Conservation (phyloP, 2,329 filamentous ascomycete genomes). For the Biscogniauxia mediterranea region DNA sequence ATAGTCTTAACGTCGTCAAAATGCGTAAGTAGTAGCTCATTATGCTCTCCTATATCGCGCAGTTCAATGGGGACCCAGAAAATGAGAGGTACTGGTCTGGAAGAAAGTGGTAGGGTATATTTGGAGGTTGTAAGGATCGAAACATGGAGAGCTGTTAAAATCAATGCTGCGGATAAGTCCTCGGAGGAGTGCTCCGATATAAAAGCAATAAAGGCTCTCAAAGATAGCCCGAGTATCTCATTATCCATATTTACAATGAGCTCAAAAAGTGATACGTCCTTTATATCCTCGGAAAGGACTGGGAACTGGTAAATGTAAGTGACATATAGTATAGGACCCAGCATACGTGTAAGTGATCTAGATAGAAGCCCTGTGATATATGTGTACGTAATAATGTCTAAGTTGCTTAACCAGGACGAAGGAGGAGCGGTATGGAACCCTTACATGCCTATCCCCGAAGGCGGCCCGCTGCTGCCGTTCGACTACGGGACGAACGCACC, state of each 20-base stretch:
- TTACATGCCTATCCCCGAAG: neutral
- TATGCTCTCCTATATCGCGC: no score
- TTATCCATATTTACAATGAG: neutral
- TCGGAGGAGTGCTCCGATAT: neutral
- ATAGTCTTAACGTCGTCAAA: no score
- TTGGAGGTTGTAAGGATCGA: no score
- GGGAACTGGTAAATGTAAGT: neutral
- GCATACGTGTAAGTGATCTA: no score
- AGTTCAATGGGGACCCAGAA: no score
- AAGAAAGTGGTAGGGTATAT: no score
- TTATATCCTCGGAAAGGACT: neutral
- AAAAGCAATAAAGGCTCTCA: neutral
- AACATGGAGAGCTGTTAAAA: constrained; percentile 4
- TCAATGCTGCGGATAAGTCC: neutral
- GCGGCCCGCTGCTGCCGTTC: neutral
- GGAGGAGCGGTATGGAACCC: neutral
- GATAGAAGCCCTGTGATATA: no score
- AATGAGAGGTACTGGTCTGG: no score
- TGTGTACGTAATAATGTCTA: neutral
- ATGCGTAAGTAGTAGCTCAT: no score
- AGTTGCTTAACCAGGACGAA: neutral
- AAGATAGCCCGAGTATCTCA: neutral
- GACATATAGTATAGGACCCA: neutral
- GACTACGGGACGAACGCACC: neutral
- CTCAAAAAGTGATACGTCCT: neutral